A percentile compares a stretch with the other conserved stretches of the same genome.
Conservation (phyloP, 768 basidiomycete genomes). For the Sporobolomyces phaffii region DNA sequence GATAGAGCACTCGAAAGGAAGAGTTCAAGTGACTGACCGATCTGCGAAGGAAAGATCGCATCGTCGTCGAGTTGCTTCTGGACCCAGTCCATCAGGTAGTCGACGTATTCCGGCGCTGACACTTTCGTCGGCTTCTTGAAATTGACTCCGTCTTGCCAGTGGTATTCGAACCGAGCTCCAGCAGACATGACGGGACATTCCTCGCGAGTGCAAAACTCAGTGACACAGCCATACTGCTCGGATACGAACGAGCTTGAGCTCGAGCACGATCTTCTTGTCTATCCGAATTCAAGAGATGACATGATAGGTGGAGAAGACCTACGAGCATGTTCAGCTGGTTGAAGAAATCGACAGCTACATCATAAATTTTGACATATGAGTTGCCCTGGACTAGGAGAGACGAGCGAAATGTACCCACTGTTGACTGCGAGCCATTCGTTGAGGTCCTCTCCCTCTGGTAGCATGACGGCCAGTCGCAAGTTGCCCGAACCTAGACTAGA, state of each 20-base stretch:
- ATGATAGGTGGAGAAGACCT: background rate
- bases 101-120: slow-evolving; percentile 88
- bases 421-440: slow-evolving; percentile 99
- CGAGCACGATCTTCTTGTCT: too few species aligned
- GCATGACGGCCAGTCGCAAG: slow-evolving; percentile 77
- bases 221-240: slow-evolving; percentile 75
- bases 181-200: slow-evolving; percentile 96
- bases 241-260: background rate
- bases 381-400: too few species aligned
- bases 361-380: too few species aligned
- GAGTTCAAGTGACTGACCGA: slow-evolving; percentile 67
- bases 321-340: slow-evolving; percentile 95
- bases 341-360: slow-evolving; percentile 99
- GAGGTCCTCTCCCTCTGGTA: slow-evolving; percentile 93
- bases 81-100: slow-evolving; percentile 98
- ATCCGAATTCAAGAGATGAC: too few species aligned
- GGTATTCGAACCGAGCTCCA: slow-evolving; percentile 86
- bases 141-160: slow-evolving; percentile 84
- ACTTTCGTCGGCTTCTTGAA: slow-evolving; percentile 88
- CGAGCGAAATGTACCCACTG: slow-evolving; percentile 54
- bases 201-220: slow-evolving; percentile 92
- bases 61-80: slow-evolving; percentile 90
- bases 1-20: too few species aligned
- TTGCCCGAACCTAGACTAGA: slow-evolving; percentile 86
- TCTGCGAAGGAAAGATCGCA: slow-evolving; percentile 84